A percentile compares a stretch with the other conserved stretches of the same genome.
These are phyloP conservation scores for Boletus austroedulis DNA, from an alignment of 1,284 basidiomycete species.

Conservation along the genomic window DNA sequence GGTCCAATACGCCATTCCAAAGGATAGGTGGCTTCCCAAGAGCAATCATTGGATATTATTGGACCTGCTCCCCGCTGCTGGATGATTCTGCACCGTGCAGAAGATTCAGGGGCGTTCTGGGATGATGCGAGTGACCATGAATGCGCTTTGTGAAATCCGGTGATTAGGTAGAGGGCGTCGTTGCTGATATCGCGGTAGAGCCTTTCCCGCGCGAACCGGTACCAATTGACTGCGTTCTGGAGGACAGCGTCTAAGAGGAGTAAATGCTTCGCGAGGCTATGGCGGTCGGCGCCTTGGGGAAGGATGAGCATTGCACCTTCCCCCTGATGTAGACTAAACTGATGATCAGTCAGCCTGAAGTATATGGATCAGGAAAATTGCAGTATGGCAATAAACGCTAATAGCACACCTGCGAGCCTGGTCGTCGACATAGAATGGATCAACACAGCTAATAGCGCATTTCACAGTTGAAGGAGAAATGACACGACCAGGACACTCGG, in stretches of 20 bases:
- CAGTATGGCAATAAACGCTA: neutral
- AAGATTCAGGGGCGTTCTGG: neutral
- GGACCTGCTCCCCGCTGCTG: neutral
- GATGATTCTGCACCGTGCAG: neutral
- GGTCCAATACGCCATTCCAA: neutral
- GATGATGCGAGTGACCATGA: conserved; percentile 21
- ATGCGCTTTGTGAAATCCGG: conserved; percentile 10
- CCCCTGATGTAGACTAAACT: too few species aligned
- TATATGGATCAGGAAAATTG: neutral
- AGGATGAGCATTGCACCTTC: conserved; percentile 16
- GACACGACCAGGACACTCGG: conserved; percentile 7
- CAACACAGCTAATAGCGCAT: too few species aligned
- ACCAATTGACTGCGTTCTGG: conserved; percentile 10
- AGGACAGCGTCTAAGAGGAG: conserved; percentile 5
- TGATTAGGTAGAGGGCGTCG: conserved; percentile 19
- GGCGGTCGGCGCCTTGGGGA: conserved; percentile 9
- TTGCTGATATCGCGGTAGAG: conserved; percentile 7
- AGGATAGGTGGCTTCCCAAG: neutral
- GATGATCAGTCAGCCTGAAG: neutral
- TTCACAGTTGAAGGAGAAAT: conserved; percentile 4
- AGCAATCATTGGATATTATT: neutral
- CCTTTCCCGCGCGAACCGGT: conserved; percentile 12
- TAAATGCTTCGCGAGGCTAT: conserved; percentile 10
- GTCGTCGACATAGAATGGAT: too few species aligned
- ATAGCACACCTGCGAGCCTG: too few species aligned